phyloP scores from a whole-genome alignment of 1,284 basidiomycete genomes.

The Moesziomyces sp. region DNA sequence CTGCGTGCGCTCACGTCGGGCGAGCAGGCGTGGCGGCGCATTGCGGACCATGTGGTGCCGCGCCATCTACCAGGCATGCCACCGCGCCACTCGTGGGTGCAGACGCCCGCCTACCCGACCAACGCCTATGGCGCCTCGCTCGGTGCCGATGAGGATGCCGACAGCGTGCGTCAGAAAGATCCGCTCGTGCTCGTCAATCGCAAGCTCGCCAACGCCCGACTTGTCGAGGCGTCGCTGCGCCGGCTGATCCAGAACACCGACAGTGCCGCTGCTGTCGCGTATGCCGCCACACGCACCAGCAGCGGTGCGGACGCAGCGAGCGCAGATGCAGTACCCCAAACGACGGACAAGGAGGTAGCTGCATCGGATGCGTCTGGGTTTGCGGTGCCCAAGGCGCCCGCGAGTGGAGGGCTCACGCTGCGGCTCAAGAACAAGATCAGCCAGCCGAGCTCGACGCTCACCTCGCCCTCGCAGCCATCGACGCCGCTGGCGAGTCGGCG shows the following conservation, averaged over 20 bases:
- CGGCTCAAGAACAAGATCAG: slow-evolving; percentile 40
- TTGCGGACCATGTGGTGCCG: slow-evolving; percentile 53
- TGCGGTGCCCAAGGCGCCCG: slow-evolving; percentile 27
- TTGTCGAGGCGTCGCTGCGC: slow-evolving; percentile 56
- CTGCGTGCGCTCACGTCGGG: slow-evolving; percentile 36
- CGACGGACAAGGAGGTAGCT: background rate
- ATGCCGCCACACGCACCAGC: slow-evolving; percentile 15
- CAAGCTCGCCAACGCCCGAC: slow-evolving; percentile 56
- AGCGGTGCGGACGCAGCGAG: background rate
- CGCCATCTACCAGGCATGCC: slow-evolving; percentile 54
- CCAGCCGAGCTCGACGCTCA: slow-evolving; percentile 16
- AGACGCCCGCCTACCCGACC: slow-evolving; percentile 53
- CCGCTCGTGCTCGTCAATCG: slow-evolving; percentile 55
- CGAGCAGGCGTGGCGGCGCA: slow-evolving; percentile 43
- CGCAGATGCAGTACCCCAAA: background rate
- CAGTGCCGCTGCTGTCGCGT: slow-evolving; percentile 39
- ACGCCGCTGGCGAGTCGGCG: slow-evolving; percentile 21
- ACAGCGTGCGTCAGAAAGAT: slow-evolving; percentile 24
- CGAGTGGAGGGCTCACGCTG: slow-evolving; percentile 31
- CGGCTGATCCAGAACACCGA: slow-evolving; percentile 55
- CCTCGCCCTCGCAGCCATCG: slow-evolving; percentile 22
- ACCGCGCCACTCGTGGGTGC: slow-evolving; percentile 56
- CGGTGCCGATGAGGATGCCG: slow-evolving; percentile 8
- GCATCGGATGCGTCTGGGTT: slow-evolving; percentile 14
- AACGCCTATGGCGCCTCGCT: slow-evolving; percentile 33